Base-by-base conservation (phyloP, 2,329 filamentous ascomycete genomes). In the Neofusicoccum parvum region DNA sequence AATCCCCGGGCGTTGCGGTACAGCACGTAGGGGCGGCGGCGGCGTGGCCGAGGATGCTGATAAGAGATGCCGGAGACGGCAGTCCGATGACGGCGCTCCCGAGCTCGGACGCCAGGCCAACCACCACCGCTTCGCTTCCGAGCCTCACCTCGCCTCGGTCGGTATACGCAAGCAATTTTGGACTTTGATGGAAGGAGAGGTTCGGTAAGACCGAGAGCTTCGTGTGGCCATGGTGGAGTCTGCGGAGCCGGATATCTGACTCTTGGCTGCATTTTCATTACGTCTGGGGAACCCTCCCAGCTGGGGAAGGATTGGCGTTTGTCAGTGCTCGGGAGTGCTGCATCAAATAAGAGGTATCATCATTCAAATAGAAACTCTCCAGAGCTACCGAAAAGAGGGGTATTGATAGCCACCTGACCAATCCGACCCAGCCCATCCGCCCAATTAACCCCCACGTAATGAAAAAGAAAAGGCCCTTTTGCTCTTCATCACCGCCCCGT, bases 301-400 rank as follows among this genome's bases (percentile, higher is more conserved):
- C 20, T 20, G 7, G 43, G 53, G 23, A 56, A 20, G 37, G 39
- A 43, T 56, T 14, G 7, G 51, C 36, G 17, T 32, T 23, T 20
- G 51, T 20, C 36, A 56, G 43, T 56, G 37, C 37, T 56, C 10
- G 37, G 27, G 23, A 27, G 17, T 23, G 32, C 39, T 43, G 27
- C 39, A 58, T 15, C 17, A 58, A 58, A 27, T 45, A 41, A 60
- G 27, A 60, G 27, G 56, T 60, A 60, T 60, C 43, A 48, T 37
- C 43, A 48, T 60, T 60, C 27, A 60, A 60, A 60, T 34, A 37
- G 27, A 49, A 60, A 60, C n/a, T 23, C 15, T 17, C 50, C 56
- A 60, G 17, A 48, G 17, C n/a, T 60, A 60, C 56, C 56, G 56
- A 58, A 39, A 59, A 60, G 43, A 60, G 56, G 56, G 56, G 56